These are phyloP conservation scores for Arthrobotrys pseudoclavata DNA, from an alignment of 2,329 filamentous ascomycete genomes.

Conservation along the genomic window DNA sequence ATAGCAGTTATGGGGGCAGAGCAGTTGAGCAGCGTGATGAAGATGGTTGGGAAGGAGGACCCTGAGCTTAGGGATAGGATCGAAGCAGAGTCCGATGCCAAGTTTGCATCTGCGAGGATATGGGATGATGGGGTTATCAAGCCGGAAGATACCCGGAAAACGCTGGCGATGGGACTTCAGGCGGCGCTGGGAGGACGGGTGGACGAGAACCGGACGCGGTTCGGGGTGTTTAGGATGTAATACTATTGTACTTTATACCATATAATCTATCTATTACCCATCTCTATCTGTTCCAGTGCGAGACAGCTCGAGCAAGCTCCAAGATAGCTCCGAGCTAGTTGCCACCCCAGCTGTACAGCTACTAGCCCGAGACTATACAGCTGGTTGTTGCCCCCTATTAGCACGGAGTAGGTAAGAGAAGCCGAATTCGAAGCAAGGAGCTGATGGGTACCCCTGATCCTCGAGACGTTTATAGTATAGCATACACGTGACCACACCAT, in stretches of 20 bases:
- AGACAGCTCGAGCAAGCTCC: no score
- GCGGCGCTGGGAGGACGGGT: constrained; percentile 76
- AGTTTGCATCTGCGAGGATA: constrained; percentile 86
- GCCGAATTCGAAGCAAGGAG: no score
- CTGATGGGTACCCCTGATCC: background rate
- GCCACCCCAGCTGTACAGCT: no score
- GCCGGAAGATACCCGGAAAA: constrained; percentile 79
- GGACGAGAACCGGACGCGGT: constrained; percentile 75
- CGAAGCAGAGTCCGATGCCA: constrained; percentile 88
- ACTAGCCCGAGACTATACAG: no score
- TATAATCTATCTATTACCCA: no score
- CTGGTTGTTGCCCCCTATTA: no score
- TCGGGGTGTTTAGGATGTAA: constrained; percentile 88
- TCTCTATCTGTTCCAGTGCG: no score
- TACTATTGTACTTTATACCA: constrained; percentile 7
- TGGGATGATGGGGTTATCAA: constrained; percentile 92
- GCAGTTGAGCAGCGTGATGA: constrained; percentile 93
- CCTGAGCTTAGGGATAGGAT: constrained; percentile 85
- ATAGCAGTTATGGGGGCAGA: constrained; percentile 95
- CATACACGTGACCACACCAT: background rate
- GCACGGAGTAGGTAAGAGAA: no score
- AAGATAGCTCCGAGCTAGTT: no score
- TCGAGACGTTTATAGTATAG: background rate
- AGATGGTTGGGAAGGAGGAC: constrained; percentile 88
- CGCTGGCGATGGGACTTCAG: constrained; percentile 79